Evolutionary conservation across 306 rosid genomes (phyloP).

Genomic region (Glycyrrhiza uralensis): DNA sequence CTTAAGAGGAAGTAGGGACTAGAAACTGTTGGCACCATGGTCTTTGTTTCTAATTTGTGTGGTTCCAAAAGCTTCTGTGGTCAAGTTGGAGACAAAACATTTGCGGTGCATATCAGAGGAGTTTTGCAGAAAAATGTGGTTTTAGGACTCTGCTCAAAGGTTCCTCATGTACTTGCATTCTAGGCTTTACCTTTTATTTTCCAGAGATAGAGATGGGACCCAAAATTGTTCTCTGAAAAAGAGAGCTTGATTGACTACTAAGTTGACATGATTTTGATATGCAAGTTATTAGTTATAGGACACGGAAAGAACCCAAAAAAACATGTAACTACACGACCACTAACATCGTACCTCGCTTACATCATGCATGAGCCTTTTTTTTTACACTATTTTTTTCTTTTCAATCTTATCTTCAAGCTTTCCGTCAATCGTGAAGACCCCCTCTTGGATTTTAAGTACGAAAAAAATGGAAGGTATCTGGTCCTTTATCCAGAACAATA

Average conservation of each 20-base stretch:
- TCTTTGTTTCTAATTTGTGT: conserved; percentile 24
- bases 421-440: conserved; percentile 9
- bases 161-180: conserved; percentile 30
- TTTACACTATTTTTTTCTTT: not conserved
- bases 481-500: conserved; percentile 20
- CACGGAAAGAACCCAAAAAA: not conserved
- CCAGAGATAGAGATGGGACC: conserved; percentile 36
- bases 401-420: conserved; percentile 15
- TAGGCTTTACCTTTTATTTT: conserved; percentile 30
- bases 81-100: conserved; percentile 46
- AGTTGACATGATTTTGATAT: conserved; percentile 35
- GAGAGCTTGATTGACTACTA: conserved; percentile 24
- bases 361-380: not conserved
- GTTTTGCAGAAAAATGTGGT: conserved; percentile 24
- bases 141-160: conserved; percentile 27
- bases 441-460: conserved; percentile 12
- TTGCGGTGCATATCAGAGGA: conserved; percentile 38
- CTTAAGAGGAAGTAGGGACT: conserved; percentile 29
- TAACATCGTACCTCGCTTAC: conserved; percentile 34
- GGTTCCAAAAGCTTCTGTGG: conserved; percentile 34
- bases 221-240: conserved; percentile 36
- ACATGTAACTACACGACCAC: conserved; percentile 25
- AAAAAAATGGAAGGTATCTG: not conserved
- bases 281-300: conserved; percentile 19
- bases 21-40: not conserved